Evolutionary conservation across 768 basidiomycete genomes (phyloP), one percentile per base, ranked within the genome.

Genomic region (Ramaria sp.): DNA sequence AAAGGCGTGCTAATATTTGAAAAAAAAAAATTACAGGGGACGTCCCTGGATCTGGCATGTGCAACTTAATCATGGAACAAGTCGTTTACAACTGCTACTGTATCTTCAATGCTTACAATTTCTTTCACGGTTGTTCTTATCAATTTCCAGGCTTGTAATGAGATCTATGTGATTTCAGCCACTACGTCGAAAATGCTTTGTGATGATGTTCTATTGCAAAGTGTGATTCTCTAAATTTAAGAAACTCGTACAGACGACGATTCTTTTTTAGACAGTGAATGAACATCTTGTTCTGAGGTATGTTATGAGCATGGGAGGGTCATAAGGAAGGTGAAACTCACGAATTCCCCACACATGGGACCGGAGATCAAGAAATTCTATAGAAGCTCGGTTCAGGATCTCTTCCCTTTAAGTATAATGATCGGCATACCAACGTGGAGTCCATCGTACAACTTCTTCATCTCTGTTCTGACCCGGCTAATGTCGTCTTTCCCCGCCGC

Each of bases 341-440:
- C 88, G 87, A 59, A 92, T 83, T 18, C 88, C 88, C 88, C 85
- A 89, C 9, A 90, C 85, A 65, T 89, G 84, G 45, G 85, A 74
- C 57, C 85, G 77, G 57, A 91, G 64, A 61, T 90, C 88, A 58
- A 91, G 73, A 64, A 88, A 83, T 72, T 91, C 88, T 88, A 62
- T 28, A 27, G 41, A 39, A 28, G 15, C 28, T 7, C 52, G 4
- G 28, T 49, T 44, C n/a, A 52, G 45, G 45, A 37, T 43, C 24
- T 8, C n/a, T 18, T 27, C 15, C 2, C 15, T 20, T 2, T 12
- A n/a, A n/a, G 25, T 18, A 15, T 38, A 15, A 32, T 22, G 10
- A 13, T 15, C 5, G 20, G 73, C 78, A 62, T 56, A 83, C 87
- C 87, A 61, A 89, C 76, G 61, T 89, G 85, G 42, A 91, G 71